Conservation (phyloP, 148 eudicot species). For the Polygonum aviculare region DNA sequence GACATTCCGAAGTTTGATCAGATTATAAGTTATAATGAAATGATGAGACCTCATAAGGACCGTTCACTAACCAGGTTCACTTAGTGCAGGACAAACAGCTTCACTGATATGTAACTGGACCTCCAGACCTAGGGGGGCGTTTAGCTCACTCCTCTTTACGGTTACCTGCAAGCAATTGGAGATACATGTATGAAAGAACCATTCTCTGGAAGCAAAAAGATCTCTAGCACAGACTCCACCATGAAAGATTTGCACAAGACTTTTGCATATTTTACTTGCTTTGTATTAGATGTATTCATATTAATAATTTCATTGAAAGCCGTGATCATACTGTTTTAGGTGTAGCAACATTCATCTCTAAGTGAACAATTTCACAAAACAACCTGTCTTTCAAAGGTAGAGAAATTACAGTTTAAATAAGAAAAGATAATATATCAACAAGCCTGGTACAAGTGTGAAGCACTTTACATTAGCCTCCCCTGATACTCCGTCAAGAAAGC, state of each 20-base stretch:
- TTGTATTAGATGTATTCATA: background rate
- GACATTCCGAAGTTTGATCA: slow-evolving; percentile 6
- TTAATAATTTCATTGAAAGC: background rate
- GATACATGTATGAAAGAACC: slow-evolving; percentile 1
- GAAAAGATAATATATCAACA: background rate
- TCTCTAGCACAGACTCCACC: background rate
- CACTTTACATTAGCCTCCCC: slow-evolving; percentile 83
- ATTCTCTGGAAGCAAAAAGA: background rate
- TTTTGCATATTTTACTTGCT: background rate
- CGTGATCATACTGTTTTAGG: background rate
- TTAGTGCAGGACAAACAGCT: slow-evolving; percentile 93
- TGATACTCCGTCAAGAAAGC: slow-evolving; percentile 92
- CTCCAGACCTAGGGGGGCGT: slow-evolving; percentile 88
- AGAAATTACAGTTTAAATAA: background rate
- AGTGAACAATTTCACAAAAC: background rate
- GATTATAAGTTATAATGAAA: background rate
- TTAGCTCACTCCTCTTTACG: slow-evolving; percentile 76
- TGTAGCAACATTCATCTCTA: background rate
- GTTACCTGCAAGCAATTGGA: slow-evolving; percentile 60
- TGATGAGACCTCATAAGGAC: slow-evolving; percentile 6
- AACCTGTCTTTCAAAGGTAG: background rate
- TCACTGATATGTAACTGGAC: slow-evolving; percentile 78
- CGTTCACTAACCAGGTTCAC: slow-evolving; percentile 74
- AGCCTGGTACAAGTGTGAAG: slow-evolving; percentile 1
- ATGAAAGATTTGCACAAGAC: background rate